Percentiles rank a stretch among this genome's conserved stretches.
phyloP scores from a whole-genome alignment of 306 rosid species.

The Quercus ilex region DNA sequence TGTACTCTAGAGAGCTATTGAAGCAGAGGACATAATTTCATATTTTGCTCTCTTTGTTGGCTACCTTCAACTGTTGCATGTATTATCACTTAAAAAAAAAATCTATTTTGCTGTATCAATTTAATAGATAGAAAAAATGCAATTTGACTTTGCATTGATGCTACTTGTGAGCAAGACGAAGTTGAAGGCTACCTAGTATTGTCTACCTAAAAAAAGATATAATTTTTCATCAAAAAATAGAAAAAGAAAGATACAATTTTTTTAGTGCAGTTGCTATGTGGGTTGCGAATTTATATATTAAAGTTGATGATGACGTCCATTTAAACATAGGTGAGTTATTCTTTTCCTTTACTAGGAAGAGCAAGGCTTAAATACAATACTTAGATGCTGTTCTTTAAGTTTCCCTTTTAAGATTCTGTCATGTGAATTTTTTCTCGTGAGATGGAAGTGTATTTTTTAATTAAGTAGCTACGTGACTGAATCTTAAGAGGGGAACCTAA shows the following conservation, averaged over 20 bases:
- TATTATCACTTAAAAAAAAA: neutral
- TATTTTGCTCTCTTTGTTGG: slow-evolving; percentile 6
- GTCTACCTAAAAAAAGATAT: slow-evolving; percentile 43
- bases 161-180: slow-evolving; percentile 56
- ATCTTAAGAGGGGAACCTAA: too few relatives aligned
- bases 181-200: slow-evolving; percentile 97
- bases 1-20: slow-evolving; percentile 95
- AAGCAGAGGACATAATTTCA: slow-evolving; percentile 67
- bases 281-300: slow-evolving; percentile 97
- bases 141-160: slow-evolving; percentile 6
- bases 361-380: too few relatives aligned
- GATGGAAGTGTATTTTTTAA: too few relatives aligned
- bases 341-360: neutral
- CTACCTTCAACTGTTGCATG: neutral
- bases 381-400: too few relatives aligned
- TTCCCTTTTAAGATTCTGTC: too few relatives aligned
- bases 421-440: too few relatives aligned
- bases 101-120: neutral
- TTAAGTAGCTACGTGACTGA: too few relatives aligned
- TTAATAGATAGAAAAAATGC: neutral
- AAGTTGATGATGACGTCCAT: slow-evolving; percentile 95
- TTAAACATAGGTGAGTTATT: slow-evolving; percentile 75
- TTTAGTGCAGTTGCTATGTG: slow-evolving; percentile 74
- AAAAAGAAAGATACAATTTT: slow-evolving; percentile 68
- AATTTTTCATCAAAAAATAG: too few relatives aligned